Conservation (phyloP, 2,329 filamentous ascomycete genomes). For the Epichloe elymi region DNA sequence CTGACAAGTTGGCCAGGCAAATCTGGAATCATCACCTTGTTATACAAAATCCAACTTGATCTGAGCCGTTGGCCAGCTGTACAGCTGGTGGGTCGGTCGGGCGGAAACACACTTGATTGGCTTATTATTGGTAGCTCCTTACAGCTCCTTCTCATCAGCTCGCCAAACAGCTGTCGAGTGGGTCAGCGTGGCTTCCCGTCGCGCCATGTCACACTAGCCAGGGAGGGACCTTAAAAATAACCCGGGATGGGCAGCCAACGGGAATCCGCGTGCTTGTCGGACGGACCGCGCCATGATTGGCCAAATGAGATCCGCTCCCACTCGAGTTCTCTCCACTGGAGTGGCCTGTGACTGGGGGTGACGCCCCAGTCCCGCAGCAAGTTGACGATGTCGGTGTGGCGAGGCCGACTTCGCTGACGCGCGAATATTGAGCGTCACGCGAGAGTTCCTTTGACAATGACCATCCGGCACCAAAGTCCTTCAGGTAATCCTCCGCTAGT, state of each 20-base stretch:
- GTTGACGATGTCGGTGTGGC: conserved; percentile 17
- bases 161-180: background rate
- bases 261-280: background rate
- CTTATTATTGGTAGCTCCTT: background rate
- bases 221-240: background rate
- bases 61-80: background rate
- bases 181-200: background rate
- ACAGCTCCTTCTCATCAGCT: background rate
- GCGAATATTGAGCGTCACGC: background rate
- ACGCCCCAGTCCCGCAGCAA: conserved; percentile 16
- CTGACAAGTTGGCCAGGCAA: background rate
- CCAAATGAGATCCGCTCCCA: background rate
- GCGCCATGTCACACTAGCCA: background rate
- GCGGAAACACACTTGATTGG: background rate
- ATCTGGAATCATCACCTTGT: background rate
- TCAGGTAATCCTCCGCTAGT: too few species aligned
- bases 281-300: background rate
- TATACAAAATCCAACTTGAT: background rate
- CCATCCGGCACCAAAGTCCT: background rate
- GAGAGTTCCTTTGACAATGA: background rate
- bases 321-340: conserved; percentile 19
- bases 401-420: background rate
- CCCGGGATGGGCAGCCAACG: background rate
- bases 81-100: background rate
- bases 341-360: conserved; percentile 17